A percentile compares a stretch with the other conserved stretches of the same genome.
Conservation (phyloP, 345 rosid genomes). For the Kandelia obovata region DNA sequence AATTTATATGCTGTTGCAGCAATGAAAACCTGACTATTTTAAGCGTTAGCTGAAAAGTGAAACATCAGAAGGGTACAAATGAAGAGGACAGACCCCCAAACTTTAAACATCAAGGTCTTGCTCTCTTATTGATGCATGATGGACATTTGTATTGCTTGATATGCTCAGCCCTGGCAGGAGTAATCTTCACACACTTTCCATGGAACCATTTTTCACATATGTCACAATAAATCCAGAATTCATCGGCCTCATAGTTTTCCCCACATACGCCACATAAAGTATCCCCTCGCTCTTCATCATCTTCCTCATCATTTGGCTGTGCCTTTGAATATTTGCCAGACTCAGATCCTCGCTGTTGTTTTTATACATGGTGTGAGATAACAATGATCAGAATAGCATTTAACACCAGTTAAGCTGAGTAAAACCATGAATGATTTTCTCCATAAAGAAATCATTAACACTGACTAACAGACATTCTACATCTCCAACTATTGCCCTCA, state of each 20-base stretch:
- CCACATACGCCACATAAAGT: constrained; percentile 29
- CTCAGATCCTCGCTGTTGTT: constrained; percentile 60
- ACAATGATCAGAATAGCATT: not conserved
- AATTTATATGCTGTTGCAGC: constrained; percentile 15
- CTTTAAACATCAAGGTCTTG: constrained; percentile 14
- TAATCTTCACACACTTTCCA: constrained; percentile 34
- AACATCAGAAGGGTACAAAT: constrained; percentile 11
- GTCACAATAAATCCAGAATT: constrained; percentile 34
- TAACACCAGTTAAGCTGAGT: constrained; percentile 2
- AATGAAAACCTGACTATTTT: constrained; percentile 22
- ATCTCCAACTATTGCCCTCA: too few species aligned
- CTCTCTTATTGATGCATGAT: constrained; percentile 27
- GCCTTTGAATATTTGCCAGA: constrained; percentile 39
- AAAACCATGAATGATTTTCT: not conserved
- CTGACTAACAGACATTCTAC: too few species aligned
- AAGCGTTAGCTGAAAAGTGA: constrained; percentile 14
- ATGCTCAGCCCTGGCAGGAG: constrained; percentile 33
- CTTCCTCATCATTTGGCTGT: constrained; percentile 26
- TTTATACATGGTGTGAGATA: constrained; percentile 12
- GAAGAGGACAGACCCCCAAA: not conserved
- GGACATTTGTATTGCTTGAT: constrained; percentile 34
- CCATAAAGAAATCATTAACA: too few species aligned
- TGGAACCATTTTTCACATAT: constrained; percentile 33
- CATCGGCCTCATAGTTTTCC: constrained; percentile 27
- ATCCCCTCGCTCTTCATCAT: constrained; percentile 29